These are phyloP conservation scores for Monosporascus cannonballus DNA, from an alignment of 2,329 filamentous ascomycete genomes.

Conservation along the genomic window DNA sequence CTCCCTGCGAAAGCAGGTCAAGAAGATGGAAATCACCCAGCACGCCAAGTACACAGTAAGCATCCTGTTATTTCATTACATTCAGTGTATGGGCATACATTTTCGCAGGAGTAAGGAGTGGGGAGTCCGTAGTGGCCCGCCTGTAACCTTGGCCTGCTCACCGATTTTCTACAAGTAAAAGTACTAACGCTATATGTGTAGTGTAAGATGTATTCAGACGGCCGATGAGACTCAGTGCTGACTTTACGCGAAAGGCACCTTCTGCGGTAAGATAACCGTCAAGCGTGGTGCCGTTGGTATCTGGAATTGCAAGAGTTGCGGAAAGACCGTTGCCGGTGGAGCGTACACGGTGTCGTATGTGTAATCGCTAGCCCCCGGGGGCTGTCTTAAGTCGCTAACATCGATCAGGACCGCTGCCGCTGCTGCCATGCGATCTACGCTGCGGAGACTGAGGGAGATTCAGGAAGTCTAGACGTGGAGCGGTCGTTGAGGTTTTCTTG, in stretches of 20 bases:
- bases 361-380: background rate
- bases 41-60: slow-evolving; percentile 73
- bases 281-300: slow-evolving; percentile 89
- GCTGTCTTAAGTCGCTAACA: background rate
- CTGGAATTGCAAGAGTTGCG: slow-evolving; percentile 95
- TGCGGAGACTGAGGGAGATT: slow-evolving; percentile 95
- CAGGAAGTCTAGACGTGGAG: slow-evolving; percentile 72
- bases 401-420: slow-evolving; percentile 74
- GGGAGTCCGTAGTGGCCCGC: too few relatives aligned
- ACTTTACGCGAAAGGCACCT: slow-evolving; percentile 65
- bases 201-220: background rate
- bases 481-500: slow-evolving; percentile 18
- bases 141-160: too few relatives aligned
- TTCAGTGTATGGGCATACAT: too few relatives aligned
- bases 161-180: too few relatives aligned
- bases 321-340: slow-evolving; percentile 89
- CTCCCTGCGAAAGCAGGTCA: slow-evolving; percentile 97
- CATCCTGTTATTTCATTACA: too few relatives aligned
- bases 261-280: slow-evolving; percentile 96
- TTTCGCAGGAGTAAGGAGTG: too few relatives aligned
- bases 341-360: slow-evolving; percentile 97
- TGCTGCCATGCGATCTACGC: slow-evolving; percentile 90
- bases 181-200: background rate
- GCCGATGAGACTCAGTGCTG: background rate
- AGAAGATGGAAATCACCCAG: slow-evolving; percentile 99